Evolutionary conservation across 805 yeast genomes (phyloP).

Genomic region (Metschnikowia sp.): DNA sequence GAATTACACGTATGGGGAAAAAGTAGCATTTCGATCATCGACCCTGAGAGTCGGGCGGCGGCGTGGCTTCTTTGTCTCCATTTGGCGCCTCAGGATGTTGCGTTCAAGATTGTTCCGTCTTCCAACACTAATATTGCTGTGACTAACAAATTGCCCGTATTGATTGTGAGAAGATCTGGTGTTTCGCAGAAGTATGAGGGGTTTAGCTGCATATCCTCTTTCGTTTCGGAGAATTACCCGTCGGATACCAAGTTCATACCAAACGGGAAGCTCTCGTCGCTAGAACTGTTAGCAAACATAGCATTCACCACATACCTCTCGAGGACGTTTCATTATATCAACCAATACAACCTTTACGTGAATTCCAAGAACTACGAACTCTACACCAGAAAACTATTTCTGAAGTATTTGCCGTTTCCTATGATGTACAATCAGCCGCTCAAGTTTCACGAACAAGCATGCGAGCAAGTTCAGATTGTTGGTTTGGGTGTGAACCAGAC

Average conservation of each 20-base stretch:
- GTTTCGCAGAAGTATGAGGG: slow-evolving; percentile 35
- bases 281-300: slow-evolving; percentile 36
- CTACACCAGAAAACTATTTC: slow-evolving; percentile 55
- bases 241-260: slow-evolving; percentile 13
- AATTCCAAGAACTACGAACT: slow-evolving; percentile 57
- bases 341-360: slow-evolving; percentile 55
- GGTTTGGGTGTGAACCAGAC: slow-evolving; percentile 28
- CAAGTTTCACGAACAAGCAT: slow-evolving; percentile 37
- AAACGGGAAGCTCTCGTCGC: slow-evolving; percentile 10
- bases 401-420: slow-evolving; percentile 60
- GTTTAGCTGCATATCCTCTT: slow-evolving; percentile 33
- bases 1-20: slow-evolving; percentile 57
- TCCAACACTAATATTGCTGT: slow-evolving; percentile 55
- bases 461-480: slow-evolving; percentile 27
- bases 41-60: slow-evolving; percentile 51
- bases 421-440: slow-evolving; percentile 70
- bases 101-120: slow-evolving; percentile 45
- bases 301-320: slow-evolving; percentile 43
- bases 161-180: slow-evolving; percentile 23
- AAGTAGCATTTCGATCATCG: slow-evolving; percentile 41
- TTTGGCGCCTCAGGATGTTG: slow-evolving; percentile 14
- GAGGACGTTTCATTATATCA: slow-evolving; percentile 43
- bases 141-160: slow-evolving; percentile 48
- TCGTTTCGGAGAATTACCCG: slow-evolving; percentile 20
- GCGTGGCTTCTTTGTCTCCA: slow-evolving; percentile 38